phyloP scores from a whole-genome alignment of 2,329 filamentous ascomycete species.

The Aspergillus pseudoterreus region DNA sequence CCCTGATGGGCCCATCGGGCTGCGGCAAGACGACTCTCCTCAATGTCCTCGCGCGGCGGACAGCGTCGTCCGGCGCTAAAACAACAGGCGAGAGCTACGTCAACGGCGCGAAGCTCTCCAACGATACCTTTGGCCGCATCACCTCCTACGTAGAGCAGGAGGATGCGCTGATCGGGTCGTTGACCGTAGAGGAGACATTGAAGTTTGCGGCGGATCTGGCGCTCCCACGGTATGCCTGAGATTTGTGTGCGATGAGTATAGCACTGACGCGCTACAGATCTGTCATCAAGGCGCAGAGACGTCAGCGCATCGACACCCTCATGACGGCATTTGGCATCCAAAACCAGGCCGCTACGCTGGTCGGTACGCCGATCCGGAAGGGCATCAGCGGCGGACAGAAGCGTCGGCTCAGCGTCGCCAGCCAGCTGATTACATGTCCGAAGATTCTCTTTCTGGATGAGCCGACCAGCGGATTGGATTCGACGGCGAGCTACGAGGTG shows the following conservation, averaged over 20 bases:
- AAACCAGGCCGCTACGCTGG: constrained; percentile 64
- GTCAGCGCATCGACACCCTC: constrained; percentile 61
- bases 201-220: constrained; percentile 71
- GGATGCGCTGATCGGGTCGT: constrained; percentile 74
- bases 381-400: constrained; percentile 85
- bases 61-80: constrained; percentile 50
- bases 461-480: constrained; percentile 80
- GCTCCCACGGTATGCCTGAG: constrained; percentile 47
- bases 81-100: constrained; percentile 55
- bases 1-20: constrained; percentile 74
- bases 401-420: constrained; percentile 72
- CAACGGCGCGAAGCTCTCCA: constrained; percentile 58
- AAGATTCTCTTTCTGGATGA: constrained; percentile 81
- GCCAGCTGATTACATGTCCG: constrained; percentile 75
- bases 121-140: constrained; percentile 58
- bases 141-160: constrained; percentile 84
- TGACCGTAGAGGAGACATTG: constrained; percentile 77
- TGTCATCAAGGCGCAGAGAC: constrained; percentile 55
- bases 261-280: constrained; percentile 28
- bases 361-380: constrained; percentile 79
- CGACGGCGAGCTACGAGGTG: constrained; percentile 71
- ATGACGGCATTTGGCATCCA: constrained; percentile 70
- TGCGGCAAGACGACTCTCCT: constrained; percentile 80
- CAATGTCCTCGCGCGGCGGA: constrained; percentile 69
- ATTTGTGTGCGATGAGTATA: background rate